phyloP scores from a whole-genome alignment of 495 filamentous ascomycete genomes.

The Aspergillus cristatus region DNA sequence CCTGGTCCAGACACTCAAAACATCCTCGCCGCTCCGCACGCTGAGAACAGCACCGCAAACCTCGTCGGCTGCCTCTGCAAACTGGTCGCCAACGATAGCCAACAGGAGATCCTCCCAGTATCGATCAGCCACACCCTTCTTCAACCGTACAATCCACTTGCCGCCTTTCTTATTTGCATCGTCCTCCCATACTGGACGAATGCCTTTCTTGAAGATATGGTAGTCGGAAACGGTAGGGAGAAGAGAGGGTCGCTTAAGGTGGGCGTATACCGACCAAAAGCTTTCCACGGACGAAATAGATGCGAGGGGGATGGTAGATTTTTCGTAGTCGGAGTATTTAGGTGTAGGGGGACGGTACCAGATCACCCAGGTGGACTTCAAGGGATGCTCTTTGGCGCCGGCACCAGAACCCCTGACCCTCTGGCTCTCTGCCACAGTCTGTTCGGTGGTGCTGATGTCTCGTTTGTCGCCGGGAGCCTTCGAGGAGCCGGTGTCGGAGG shows the following conservation, averaged over 20 bases:
- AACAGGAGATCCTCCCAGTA: slow-evolving; percentile 97
- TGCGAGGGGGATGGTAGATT: slow-evolving; percentile 82
- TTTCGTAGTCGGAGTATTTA: slow-evolving; percentile 98
- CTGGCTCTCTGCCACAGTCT: slow-evolving; percentile 44
- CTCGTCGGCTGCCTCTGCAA: slow-evolving; percentile 86
- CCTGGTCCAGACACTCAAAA: slow-evolving; percentile 94
- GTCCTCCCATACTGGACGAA: slow-evolving; percentile 97
- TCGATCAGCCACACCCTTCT: slow-evolving; percentile 92
- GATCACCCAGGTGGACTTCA: slow-evolving; percentile 89
- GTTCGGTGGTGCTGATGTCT: slow-evolving; percentile 41
- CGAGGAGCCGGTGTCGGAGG: slow-evolving; percentile 48
- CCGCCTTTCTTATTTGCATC: slow-evolving; percentile 92
- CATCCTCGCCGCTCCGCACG: slow-evolving; percentile 90
- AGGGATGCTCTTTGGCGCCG: slow-evolving; percentile 45
- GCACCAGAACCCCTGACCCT: slow-evolving; percentile 32
- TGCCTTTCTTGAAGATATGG: slow-evolving; percentile 95
- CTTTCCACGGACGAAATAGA: slow-evolving; percentile 75
- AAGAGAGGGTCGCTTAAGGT: slow-evolving; percentile 79
- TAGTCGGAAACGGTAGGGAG: slow-evolving; percentile 94
- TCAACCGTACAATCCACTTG: slow-evolving; percentile 92
- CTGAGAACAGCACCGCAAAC: slow-evolving; percentile 91
- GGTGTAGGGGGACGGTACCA: slow-evolving; percentile 93
- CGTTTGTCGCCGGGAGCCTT: slow-evolving; percentile 61
- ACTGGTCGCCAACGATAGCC: slow-evolving; percentile 89
- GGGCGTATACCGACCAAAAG: slow-evolving; percentile 86